Conservation (phyloP, 805 yeast genomes). For the Wickerhamomyces kurtzmanii region DNA sequence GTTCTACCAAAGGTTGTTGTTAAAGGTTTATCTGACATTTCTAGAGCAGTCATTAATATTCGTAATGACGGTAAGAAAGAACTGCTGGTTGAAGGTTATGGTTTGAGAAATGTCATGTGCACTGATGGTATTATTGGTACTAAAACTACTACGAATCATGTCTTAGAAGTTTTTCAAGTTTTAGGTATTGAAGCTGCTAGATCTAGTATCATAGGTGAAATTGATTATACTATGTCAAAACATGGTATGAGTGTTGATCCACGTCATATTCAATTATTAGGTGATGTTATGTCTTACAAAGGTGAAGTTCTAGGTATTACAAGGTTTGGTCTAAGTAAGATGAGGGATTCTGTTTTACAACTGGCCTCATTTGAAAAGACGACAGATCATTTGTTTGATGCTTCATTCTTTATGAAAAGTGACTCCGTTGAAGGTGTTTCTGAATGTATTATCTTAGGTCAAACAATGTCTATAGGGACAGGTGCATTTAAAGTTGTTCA, state of each 20-base stretch:
- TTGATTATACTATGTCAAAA: conserved; percentile 95
- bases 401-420: conserved; percentile 94
- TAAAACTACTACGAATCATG: conserved; percentile 84
- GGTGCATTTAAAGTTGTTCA: conserved; percentile 88
- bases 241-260: conserved; percentile 99
- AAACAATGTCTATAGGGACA: conserved; percentile 95
- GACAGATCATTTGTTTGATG: conserved; percentile 96
- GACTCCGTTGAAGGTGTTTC: conserved; percentile 96
- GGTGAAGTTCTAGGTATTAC: conserved; percentile 98
- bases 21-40: conserved; percentile 83
- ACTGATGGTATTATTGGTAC: conserved; percentile 94
- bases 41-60: conserved; percentile 95
- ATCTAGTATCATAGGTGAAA: conserved; percentile 84
- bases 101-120: conserved; percentile 90
- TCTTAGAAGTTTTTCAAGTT: conserved; percentile 79
- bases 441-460: conserved; percentile 95
- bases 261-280: conserved; percentile 93
- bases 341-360: conserved; percentile 97
- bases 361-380: conserved; percentile 97
- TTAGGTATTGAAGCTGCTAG: conserved; percentile 98
- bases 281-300: conserved; percentile 98
- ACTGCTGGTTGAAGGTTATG: conserved; percentile 94
- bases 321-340: conserved; percentile 93
- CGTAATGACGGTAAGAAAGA: conserved; percentile 81
- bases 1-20: conserved; percentile 81